These are phyloP conservation scores for Urtica urens DNA, from an alignment of 306 rosid species.

Conservation along the genomic window DNA sequence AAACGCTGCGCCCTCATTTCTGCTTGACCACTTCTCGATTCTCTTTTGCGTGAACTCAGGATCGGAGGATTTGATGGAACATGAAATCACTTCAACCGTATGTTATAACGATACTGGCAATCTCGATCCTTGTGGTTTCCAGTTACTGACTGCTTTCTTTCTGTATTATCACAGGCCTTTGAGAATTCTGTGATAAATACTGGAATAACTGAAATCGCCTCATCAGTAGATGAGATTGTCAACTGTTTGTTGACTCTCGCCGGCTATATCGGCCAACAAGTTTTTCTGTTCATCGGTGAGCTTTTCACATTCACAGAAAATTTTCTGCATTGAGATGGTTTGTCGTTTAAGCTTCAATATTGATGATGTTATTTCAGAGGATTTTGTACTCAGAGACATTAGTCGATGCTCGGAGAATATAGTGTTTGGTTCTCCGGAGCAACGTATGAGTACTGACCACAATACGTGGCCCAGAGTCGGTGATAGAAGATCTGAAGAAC, in stretches of 20 bases:
- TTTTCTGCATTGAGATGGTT: slow-evolving; percentile 1
- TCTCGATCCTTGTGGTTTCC: slow-evolving; percentile 6
- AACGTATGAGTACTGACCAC: slow-evolving; percentile 16
- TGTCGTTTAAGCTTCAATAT: slow-evolving; percentile 14
- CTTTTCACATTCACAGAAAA: not conserved
- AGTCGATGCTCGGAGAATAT: slow-evolving; percentile 16
- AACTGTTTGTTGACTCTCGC: slow-evolving; percentile 36
- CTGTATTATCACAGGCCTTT: slow-evolving; percentile 33
- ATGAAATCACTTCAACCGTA: slow-evolving; percentile 24
- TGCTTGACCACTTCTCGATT: not conserved
- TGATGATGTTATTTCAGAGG: slow-evolving; percentile 45
- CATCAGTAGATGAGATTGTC: slow-evolving; percentile 40
- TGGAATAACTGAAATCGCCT: slow-evolving; percentile 14
- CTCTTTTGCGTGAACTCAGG: slow-evolving; percentile 16
- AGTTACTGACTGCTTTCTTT: slow-evolving; percentile 8
- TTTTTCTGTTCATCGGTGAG: slow-evolving; percentile 44
- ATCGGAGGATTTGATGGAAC: slow-evolving; percentile 20
- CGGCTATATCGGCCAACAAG: slow-evolving; percentile 33
- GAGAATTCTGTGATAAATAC: slow-evolving; percentile 21
- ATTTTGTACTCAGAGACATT: slow-evolving; percentile 47
- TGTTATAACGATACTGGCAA: not conserved
- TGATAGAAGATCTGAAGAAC: slow-evolving; percentile 29
- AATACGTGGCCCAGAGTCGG: slow-evolving; percentile 18
- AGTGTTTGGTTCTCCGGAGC: slow-evolving; percentile 20
- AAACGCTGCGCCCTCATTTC: not conserved